These are phyloP conservation scores for Cymbopogon citratus DNA, from an alignment of 176 grass and related monocot genomes.

Conservation along the genomic window DNA sequence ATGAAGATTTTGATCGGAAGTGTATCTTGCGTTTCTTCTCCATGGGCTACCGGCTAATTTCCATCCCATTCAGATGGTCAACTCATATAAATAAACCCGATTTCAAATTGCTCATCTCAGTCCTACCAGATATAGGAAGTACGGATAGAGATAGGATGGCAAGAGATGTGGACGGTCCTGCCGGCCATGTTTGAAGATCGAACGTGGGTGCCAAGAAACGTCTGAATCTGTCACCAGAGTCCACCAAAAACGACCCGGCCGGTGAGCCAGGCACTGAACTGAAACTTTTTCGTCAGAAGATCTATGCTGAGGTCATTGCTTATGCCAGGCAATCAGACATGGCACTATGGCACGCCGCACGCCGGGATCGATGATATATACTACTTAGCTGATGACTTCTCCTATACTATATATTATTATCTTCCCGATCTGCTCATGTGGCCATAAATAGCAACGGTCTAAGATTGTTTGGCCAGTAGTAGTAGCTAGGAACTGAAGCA, in stretches of 20 bases:
- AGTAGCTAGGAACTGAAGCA: too few species aligned
- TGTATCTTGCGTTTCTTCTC: too few species aligned
- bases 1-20: too few species aligned
- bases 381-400: background rate
- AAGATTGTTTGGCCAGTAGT: background rate
- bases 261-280: background rate
- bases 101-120: too few species aligned
- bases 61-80: too few species aligned
- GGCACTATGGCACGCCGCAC: too few species aligned
- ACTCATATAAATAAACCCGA: too few species aligned
- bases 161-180: too few species aligned
- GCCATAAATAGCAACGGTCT: background rate
- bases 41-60: too few species aligned
- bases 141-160: too few species aligned
- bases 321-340: background rate
- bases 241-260: background rate
- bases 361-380: background rate
- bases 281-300: background rate
- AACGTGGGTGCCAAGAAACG: background rate
- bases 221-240: background rate
- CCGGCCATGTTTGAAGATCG: background rate
- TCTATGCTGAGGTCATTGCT: slow-evolving; percentile 6
- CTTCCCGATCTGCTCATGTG: background rate
- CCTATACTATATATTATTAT: background rate
- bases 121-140: too few species aligned